Percentiles rank a stretch among this genome's conserved stretches.
Conservation (phyloP, 371 early-diverging fungal species). For the Rhizopus delemar region DNA sequence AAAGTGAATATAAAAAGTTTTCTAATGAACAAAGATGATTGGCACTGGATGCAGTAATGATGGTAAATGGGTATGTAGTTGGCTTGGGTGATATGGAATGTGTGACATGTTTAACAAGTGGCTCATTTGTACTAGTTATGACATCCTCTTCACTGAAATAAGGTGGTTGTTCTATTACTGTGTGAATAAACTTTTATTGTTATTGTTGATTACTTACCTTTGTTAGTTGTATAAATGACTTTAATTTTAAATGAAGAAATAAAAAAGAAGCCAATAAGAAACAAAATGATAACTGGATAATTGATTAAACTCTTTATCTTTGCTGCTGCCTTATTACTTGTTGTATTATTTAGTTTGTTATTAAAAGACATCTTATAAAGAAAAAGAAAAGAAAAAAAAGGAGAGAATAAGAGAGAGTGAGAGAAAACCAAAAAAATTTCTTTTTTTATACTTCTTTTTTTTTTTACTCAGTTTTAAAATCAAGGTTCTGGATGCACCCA, state of each 20-base stretch:
- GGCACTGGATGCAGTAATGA: slow-evolving; percentile 62
- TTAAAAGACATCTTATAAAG: slow-evolving; percentile 7
- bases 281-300: slow-evolving; percentile 12
- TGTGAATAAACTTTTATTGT: not conserved
- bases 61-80: slow-evolving; percentile 45
- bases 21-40: slow-evolving; percentile 68
- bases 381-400: slow-evolving; percentile 4
- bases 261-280: slow-evolving; percentile 26
- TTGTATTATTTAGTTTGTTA: not conserved
- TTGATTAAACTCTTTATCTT: slow-evolving; percentile 7
- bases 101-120: slow-evolving; percentile 18
- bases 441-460: slow-evolving; percentile 4
- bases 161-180: not conserved
- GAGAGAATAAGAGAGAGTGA: no score
- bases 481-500: slow-evolving; percentile 5
- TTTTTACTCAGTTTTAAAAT: slow-evolving; percentile 11
- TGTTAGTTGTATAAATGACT: slow-evolving; percentile 19
- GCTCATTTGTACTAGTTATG: slow-evolving; percentile 3
- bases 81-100: slow-evolving; percentile 14
- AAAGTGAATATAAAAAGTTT: slow-evolving; percentile 56
- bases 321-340: slow-evolving; percentile 8
- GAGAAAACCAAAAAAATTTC: slow-evolving; percentile 3
- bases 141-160: not conserved
- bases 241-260: slow-evolving; percentile 24
- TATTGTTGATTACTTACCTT: not conserved